Evolutionary conservation across 345 rosid genomes (phyloP), one percentile per base, ranked within the genome.

Genomic region (Eucalyptus rudis): DNA sequence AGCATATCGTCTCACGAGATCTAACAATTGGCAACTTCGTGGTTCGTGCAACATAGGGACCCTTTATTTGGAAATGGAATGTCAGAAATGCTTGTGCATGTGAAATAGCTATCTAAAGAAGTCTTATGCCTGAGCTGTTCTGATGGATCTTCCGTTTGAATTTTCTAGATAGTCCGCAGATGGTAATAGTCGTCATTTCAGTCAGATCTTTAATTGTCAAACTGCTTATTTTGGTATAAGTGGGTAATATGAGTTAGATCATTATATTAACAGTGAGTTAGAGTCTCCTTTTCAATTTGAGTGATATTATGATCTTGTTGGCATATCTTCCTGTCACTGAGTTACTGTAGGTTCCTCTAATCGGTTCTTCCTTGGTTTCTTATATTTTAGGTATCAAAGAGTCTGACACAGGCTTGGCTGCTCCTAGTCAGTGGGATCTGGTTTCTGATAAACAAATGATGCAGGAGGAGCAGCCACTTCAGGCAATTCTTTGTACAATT

Each of bases 391-490:
- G 99, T 88, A 98, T 98, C 71, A 98, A 98, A 93, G 99, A 98
- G 91, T 98, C 99, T 45, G 99, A 97, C 86, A 98, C 99, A n/a
- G 99, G 99, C 24, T 91, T 98, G 89, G 99, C 99, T 89, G 96
- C 98, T 68, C 99, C 99, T 12, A 97, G 99, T 88, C 99, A 98
- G 86, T 98, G 99, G 99, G 99, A 98, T 94, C 99, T 98, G 87
- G 99, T 98, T 27, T 98, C 99, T 17, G 99, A 98, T 88, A 98
- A 98, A 88, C 98, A 97, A 88, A 98, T 98, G 99, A 98, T 98
- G 99, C 99, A 98, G 91, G 99, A 98, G 90, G 99, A 98, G 91
- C 99, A 98, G 88, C 99, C 99, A 9, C 98, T 98, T 85, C 99
- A 98, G 95, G 91, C 87, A 76, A 76, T 36, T 76, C 43, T 76